Percentiles rank a stretch among this genome's conserved stretches.
Conservation (phyloP, 148 eudicot genomes). For the Rhododendron kiyosumense region DNA sequence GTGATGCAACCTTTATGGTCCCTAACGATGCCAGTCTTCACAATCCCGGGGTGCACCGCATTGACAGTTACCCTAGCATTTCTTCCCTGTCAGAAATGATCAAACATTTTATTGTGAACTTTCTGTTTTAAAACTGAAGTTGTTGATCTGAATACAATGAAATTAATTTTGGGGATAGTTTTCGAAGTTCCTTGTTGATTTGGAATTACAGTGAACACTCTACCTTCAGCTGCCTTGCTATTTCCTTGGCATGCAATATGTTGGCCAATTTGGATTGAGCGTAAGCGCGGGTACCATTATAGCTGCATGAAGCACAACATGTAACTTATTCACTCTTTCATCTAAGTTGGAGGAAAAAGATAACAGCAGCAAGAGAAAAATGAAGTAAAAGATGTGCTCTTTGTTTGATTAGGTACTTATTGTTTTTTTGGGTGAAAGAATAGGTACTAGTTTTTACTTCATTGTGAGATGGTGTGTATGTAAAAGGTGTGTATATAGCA, state of each 20-base stretch:
- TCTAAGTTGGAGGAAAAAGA: not conserved
- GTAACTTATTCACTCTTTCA: not conserved
- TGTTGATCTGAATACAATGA: not conserved
- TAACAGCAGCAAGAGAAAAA: not conserved
- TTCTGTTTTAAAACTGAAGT: not conserved
- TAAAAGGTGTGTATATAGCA: not conserved
- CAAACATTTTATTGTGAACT: not conserved
- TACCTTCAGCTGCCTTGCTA: slow-evolving; percentile 78
- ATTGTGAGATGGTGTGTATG: not conserved
- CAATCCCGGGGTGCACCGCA: slow-evolving; percentile 94
- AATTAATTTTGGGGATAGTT: not conserved
- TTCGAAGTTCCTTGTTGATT: not conserved
- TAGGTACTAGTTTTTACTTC: not conserved
- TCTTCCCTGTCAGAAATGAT: slow-evolving; percentile 46
- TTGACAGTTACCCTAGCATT: slow-evolving; percentile 79
- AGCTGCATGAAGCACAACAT: slow-evolving; percentile 36
- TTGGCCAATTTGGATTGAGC: slow-evolving; percentile 85
- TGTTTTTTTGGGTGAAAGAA: not conserved
- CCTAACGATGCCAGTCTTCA: slow-evolving; percentile 90
- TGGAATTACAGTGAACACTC: not conserved
- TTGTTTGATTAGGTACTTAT: not conserved
- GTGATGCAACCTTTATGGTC: slow-evolving; percentile 87
- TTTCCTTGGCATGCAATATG: slow-evolving; percentile 83
- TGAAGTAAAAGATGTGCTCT: not conserved
- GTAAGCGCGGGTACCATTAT: slow-evolving; percentile 83